These are phyloP conservation scores for Ceriops decandra DNA, from an alignment of 345 rosid genomes.

Conservation along the genomic window DNA sequence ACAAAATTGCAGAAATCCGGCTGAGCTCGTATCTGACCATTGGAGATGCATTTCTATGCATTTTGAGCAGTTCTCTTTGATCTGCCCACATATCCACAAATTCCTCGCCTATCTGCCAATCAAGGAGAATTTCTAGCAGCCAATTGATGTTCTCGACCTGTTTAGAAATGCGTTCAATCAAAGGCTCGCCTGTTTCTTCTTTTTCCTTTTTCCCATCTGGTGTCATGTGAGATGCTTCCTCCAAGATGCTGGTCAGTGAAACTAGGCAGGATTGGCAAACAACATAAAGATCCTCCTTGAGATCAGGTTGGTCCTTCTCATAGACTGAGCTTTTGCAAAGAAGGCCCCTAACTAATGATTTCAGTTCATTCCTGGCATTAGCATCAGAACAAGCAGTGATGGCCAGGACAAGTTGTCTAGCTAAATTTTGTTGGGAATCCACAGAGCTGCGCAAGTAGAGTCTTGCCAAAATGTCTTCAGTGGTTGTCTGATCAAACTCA, in stretches of 20 bases:
- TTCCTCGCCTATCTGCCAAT: constrained; percentile 75
- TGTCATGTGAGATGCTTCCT: constrained; percentile 40
- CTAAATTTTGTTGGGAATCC: constrained; percentile 49
- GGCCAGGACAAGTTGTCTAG: constrained; percentile 64
- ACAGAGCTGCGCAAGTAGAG: constrained; percentile 37
- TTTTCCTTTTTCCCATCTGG: constrained; percentile 20
- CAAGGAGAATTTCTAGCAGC: constrained; percentile 79
- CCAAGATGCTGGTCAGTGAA: constrained; percentile 47
- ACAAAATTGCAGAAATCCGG: constrained; percentile 64
- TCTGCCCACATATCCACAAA: constrained; percentile 74
- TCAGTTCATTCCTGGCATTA: constrained; percentile 78
- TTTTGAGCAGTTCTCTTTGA: constrained; percentile 46
- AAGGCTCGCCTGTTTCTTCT: constrained; percentile 45
- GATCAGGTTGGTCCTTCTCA: constrained; percentile 70
- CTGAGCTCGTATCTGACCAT: constrained; percentile 91
- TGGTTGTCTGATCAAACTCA: constrained; percentile 51
- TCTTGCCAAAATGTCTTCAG: constrained; percentile 62
- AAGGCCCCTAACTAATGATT: constrained; percentile 74
- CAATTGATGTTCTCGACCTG: constrained; percentile 85
- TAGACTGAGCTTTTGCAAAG: constrained; percentile 84
- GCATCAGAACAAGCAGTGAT: constrained; percentile 56
- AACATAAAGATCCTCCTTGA: constrained; percentile 56
- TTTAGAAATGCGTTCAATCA: constrained; percentile 62
- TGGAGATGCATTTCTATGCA: constrained; percentile 66
- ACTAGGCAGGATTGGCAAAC: constrained; percentile 56